Evolutionary conservation across 2,329 filamentous ascomycete species (phyloP), one percentile per base, ranked within the genome.

Genomic region (Aspergillus fumigatus): DNA sequence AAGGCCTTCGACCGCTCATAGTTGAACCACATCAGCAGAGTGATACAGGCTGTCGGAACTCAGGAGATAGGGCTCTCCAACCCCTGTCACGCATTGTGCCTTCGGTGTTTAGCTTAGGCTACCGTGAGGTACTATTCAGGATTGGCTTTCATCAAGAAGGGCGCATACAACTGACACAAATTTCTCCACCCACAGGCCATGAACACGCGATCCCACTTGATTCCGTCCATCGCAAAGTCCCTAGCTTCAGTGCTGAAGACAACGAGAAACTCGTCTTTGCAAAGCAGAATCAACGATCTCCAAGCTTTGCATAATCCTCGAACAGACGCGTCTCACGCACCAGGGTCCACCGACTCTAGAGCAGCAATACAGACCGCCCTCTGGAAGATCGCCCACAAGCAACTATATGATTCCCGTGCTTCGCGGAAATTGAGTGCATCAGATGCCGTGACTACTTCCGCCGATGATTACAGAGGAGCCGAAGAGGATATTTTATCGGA

Each of bases 151-250:
- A 8, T 17, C 23, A 3, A 45, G 19, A 25, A n/a, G 32, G 4
- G 19, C 7, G 7, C 10, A n/a, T 25, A 48, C 3, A 48, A 23
- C 41, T 43, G 19, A 50, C 48, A 59, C 11, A 51, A 47, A 14
- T 35, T 19, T 43, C 19, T 17, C 14, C 5, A 14, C 17, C 11
- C 40, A 50, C 41, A 77, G 74, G 69, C 65, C 35, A 69, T 76
- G 56, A 67, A 65, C 38, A 70, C 75, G 59, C 65, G 74, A 35
- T 66, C 65, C 9, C 62, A 64, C 6, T 67, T 74, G 7, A 69
- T 76, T 3, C 66, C 72, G 1, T 65, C 68, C 4, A 65, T 76
- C 17, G 62, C 68, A 1, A 75, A 71, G 58, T 70, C 73, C 5
- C 59, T 76, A 26, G 56, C 62, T 3, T 68, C 65, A 1, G 65